Conservation (phyloP, 1,139 yeast species). For the Scheffersomyces illinoinensis region DNA sequence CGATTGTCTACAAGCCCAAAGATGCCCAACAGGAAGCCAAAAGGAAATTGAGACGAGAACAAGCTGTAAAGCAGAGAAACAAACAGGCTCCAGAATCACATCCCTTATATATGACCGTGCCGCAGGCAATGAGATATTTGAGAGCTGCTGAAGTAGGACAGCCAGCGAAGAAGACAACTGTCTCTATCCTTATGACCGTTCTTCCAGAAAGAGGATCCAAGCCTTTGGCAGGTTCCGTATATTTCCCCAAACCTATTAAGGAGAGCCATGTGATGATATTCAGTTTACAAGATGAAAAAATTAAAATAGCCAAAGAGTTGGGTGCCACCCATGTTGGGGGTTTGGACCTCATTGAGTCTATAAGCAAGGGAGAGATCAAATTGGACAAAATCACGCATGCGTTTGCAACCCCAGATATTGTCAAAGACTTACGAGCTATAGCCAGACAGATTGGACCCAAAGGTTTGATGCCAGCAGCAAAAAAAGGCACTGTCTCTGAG, state of each 20-base stretch:
- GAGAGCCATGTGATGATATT: constrained; percentile 68
- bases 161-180: constrained; percentile 64
- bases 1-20: constrained; percentile 8
- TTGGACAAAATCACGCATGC: constrained; percentile 71
- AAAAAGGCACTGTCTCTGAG: constrained; percentile 84
- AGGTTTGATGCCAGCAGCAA: constrained; percentile 85
- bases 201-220: constrained; percentile 79
- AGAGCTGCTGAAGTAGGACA: constrained; percentile 92
- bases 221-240: constrained; percentile 71
- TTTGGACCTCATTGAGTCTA: constrained; percentile 62
- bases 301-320: constrained; percentile 53
- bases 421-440: constrained; percentile 57
- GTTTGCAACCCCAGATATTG: constrained; percentile 83
- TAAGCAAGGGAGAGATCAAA: constrained; percentile 53
- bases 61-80: constrained; percentile 35
- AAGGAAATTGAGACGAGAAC: constrained; percentile 31
- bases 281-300: constrained; percentile 55
- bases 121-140: constrained; percentile 72
- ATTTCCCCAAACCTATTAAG: constrained; percentile 74
- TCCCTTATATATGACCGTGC: constrained; percentile 71
- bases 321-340: constrained; percentile 75
- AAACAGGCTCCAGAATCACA: constrained; percentile 49
- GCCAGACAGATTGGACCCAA: constrained; percentile 85
- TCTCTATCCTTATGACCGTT: constrained; percentile 66
- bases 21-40: constrained; percentile 17